Conservation (phyloP, 2,329 filamentous ascomycete species). For the Alternaria novae-zelandiae region DNA sequence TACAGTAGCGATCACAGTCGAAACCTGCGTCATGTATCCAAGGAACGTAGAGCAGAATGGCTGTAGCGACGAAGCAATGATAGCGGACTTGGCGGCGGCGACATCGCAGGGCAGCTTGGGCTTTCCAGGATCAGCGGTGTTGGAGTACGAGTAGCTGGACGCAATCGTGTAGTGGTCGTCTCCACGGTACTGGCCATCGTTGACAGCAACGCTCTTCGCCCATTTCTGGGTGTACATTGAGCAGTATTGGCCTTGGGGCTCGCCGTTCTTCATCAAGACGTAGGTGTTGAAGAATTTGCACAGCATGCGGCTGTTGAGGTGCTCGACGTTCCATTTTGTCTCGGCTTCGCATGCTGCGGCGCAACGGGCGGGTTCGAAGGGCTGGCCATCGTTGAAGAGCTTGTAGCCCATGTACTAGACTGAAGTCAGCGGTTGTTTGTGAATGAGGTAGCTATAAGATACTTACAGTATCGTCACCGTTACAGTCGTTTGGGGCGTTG, state of each 20-base stretch:
- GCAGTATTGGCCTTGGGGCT: background rate
- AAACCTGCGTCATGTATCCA: background rate
- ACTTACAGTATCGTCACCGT: background rate
- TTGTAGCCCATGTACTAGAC: background rate
- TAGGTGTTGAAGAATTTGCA: conserved; percentile 2
- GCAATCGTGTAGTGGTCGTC: conserved; percentile 4
- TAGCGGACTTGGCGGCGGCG: background rate
- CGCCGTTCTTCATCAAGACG: background rate
- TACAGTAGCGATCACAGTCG: background rate
- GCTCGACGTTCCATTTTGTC: background rate
- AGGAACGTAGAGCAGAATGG: background rate
- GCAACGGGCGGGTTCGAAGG: background rate
- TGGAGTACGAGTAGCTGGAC: background rate
- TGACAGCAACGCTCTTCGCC: background rate
- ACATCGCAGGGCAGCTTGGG: background rate
- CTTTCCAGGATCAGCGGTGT: background rate
- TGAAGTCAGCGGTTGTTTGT: background rate
- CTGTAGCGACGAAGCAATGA: background rate
- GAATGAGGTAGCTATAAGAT: background rate
- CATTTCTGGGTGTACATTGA: background rate
- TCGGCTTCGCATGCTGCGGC: background rate
- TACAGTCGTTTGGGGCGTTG: background rate
- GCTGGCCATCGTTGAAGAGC: background rate
- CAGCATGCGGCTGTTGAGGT: background rate
- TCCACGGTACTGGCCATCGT: background rate